These are phyloP conservation scores for Krasilnikovozyma curviuscula DNA, from an alignment of 768 basidiomycete species.

Conservation along the genomic window DNA sequence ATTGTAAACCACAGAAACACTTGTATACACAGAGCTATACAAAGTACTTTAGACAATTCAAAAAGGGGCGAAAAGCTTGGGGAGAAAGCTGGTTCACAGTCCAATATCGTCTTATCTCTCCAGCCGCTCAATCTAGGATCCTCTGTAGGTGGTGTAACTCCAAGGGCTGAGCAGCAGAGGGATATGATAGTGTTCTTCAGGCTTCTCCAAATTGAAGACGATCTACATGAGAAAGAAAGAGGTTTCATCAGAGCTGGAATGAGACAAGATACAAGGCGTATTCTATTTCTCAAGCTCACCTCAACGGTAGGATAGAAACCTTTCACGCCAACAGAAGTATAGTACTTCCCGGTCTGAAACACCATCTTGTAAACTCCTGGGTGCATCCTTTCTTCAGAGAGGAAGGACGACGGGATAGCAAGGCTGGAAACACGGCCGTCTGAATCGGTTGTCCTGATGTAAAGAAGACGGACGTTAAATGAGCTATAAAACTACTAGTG, in stretches of 20 bases:
- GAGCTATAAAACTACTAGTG: conserved; percentile 1
- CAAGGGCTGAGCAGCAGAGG: conserved; percentile 81
- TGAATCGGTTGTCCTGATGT: conserved; percentile 45
- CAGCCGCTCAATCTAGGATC: too few relatives aligned
- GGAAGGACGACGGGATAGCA: conserved; percentile 37
- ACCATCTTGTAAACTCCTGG: conserved; percentile 59
- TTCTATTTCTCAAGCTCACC: conserved; percentile 30
- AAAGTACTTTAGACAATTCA: too few relatives aligned
- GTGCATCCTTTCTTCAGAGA: too few relatives aligned
- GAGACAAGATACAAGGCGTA: background rate
- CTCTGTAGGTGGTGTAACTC: conserved; percentile 78
- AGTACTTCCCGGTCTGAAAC: conserved; percentile 69
- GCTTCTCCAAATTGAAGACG: conserved; percentile 49
- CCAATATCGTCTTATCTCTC: too few relatives aligned
- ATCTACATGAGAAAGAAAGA: conserved; percentile 34
- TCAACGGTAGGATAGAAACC: conserved; percentile 86
- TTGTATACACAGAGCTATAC: too few relatives aligned
- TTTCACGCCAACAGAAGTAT: conserved; percentile 39
- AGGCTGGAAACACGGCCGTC: conserved; percentile 69
- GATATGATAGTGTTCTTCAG: conserved; percentile 71
- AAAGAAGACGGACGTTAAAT: conserved; percentile 9
- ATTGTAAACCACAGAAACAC: too few relatives aligned
- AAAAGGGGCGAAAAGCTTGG: too few relatives aligned
- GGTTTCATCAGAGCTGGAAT: background rate
- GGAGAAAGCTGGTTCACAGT: too few relatives aligned